These are phyloP conservation scores for Penicillium flavigenum DNA, from an alignment of 495 filamentous ascomycete genomes.

Conservation along the genomic window DNA sequence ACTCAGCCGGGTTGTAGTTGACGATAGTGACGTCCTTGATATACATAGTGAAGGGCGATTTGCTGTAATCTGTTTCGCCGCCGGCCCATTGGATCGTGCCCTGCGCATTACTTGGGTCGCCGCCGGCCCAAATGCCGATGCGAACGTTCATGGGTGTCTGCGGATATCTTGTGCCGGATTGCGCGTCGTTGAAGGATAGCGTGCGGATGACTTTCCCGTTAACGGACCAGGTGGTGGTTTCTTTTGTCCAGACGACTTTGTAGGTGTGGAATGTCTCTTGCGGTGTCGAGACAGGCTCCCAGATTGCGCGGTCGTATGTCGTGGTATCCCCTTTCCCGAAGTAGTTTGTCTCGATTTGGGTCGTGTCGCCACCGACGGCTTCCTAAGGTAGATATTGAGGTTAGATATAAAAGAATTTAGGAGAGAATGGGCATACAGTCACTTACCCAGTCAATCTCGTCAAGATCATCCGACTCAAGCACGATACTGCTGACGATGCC, in stretches of 20 bases:
- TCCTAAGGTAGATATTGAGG: not conserved
- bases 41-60: not conserved
- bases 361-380: not conserved
- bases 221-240: not conserved
- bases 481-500: conserved; percentile 78
- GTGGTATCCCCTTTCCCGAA: not conserved
- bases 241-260: not conserved
- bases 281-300: not conserved
- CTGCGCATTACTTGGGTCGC: not conserved
- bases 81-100: not conserved
- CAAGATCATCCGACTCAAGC: conserved; percentile 77
- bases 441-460: conserved; percentile 88
- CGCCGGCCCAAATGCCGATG: not conserved
- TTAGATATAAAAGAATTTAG: not conserved
- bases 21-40: not conserved
- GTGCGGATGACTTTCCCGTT: not conserved
- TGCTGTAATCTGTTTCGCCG: not conserved
- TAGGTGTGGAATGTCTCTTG: not conserved
- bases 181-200: not conserved
- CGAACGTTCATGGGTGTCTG: not conserved
- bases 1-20: not conserved
- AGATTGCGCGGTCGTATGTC: not conserved
- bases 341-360: not conserved
- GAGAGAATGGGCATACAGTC: not conserved
- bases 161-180: not conserved